phyloP scores from a whole-genome alignment of 2,329 filamentous ascomycete genomes.

The Beauveria sp. region DNA sequence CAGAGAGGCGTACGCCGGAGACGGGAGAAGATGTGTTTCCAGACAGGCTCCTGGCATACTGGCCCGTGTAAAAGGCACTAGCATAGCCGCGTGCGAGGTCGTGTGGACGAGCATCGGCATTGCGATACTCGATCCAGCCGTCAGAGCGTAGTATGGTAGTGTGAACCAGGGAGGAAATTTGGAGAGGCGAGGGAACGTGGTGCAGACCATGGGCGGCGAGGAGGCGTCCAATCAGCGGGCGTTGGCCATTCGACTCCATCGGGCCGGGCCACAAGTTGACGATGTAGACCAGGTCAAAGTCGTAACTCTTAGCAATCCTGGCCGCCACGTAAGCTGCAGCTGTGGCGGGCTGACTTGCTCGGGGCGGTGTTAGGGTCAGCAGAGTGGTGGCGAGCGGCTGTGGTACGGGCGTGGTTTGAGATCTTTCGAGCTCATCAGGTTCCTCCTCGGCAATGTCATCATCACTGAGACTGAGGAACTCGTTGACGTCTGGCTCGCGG shows the following conservation, averaged over 20 bases:
- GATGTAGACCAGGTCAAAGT: constrained; percentile 52
- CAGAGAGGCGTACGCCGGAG: constrained; percentile 17
- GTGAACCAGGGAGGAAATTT: constrained; percentile 43
- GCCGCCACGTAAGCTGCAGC: constrained; percentile 47
- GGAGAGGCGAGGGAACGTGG: constrained; percentile 43
- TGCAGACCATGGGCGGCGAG: constrained; percentile 48
- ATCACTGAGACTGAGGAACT: constrained; percentile 47
- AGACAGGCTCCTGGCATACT: constrained; percentile 23
- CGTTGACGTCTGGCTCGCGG: constrained; percentile 43
- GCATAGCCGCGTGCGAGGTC: constrained; percentile 47
- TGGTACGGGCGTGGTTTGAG: constrained; percentile 18
- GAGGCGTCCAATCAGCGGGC: constrained; percentile 39
- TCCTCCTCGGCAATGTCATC: constrained; percentile 49
- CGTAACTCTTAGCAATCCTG: constrained; percentile 46
- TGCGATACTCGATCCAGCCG: constrained; percentile 47
- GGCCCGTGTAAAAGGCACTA: constrained; percentile 43
- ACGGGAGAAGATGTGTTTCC: constrained; percentile 19
- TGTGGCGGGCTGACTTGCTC: constrained; percentile 35
- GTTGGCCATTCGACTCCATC: background rate
- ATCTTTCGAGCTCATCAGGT: constrained; percentile 15
- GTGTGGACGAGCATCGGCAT: constrained; percentile 31
- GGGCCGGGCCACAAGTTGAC: constrained; percentile 48
- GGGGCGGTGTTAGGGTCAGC: constrained; percentile 38
- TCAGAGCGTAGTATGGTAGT: constrained; percentile 39
- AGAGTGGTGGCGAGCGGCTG: constrained; percentile 24